Conservation (phyloP, 2,329 filamentous ascomycete species). For the Malbranchea cinnamomea region DNA sequence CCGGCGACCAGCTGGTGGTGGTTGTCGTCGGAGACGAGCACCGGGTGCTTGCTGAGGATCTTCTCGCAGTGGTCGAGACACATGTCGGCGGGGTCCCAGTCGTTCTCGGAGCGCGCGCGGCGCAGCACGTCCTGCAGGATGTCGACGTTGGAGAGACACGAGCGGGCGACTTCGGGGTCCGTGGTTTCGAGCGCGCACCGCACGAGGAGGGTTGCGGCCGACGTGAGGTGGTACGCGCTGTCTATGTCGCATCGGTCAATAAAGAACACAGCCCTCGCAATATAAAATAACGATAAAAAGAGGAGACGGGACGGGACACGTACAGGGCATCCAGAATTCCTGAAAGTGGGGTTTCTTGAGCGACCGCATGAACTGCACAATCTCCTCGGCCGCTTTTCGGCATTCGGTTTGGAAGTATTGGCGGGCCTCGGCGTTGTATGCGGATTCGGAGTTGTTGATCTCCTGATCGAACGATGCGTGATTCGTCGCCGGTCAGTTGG, state of each 20-base stretch:
- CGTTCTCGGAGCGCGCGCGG: slow-evolving; percentile 33
- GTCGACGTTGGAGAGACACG: slow-evolving; percentile 34
- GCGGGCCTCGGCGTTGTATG: slow-evolving; percentile 32
- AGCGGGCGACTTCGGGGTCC: slow-evolving; percentile 30
- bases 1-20: slow-evolving; percentile 4
- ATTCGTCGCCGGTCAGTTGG: not conserved
- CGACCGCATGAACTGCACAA: slow-evolving; percentile 35
- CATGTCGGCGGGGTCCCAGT: slow-evolving; percentile 42
- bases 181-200: slow-evolving; percentile 38
- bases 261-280: too few species aligned
- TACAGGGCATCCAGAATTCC: slow-evolving; percentile 39
- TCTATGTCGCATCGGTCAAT: too few species aligned
- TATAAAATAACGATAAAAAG: slow-evolving; percentile 3
- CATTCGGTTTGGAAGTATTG: slow-evolving; percentile 34
- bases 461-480: too few species aligned
- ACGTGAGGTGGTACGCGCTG: slow-evolving; percentile 39
- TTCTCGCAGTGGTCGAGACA: slow-evolving; percentile 36
- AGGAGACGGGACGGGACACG: slow-evolving; percentile 9
- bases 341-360: slow-evolving; percentile 33
- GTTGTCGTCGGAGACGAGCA: slow-evolving; percentile 11
- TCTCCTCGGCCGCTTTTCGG: slow-evolving; percentile 28
- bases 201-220: slow-evolving; percentile 38
- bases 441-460: slow-evolving; percentile 25
- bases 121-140: slow-evolving; percentile 34
- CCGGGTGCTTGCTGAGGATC: slow-evolving; percentile 27